These are phyloP conservation scores for Colletotrichum tofieldiae DNA, from an alignment of 2,329 filamentous ascomycete genomes.

Conservation along the genomic window DNA sequence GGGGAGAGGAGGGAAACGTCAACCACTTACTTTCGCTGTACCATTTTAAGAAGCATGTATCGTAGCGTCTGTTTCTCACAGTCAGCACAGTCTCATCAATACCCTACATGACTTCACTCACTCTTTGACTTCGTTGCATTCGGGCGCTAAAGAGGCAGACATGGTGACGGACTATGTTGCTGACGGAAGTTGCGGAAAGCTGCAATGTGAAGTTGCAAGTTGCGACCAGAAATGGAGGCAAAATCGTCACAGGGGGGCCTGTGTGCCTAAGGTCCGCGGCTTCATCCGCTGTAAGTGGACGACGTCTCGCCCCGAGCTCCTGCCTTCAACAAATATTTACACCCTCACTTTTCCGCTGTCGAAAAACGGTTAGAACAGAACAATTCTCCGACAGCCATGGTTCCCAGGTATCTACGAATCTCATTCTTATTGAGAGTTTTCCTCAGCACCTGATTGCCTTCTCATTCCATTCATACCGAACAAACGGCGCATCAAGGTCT, in stretches of 20 bases:
- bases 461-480: background rate
- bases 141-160: conserved; percentile 94
- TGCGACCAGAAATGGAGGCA: conserved; percentile 29
- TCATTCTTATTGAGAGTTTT: background rate
- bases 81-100: background rate
- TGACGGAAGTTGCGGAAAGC: conserved; percentile 17
- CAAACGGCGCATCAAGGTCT: background rate
- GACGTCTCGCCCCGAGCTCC: background rate
- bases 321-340: background rate
- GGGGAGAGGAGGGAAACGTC: background rate
- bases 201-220: conserved; percentile 22
- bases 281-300: conserved; percentile 33
- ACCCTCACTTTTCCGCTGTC: background rate
- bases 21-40: conserved; percentile 91
- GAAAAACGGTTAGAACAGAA: background rate
- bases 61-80: conserved; percentile 79
- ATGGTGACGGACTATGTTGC: conserved; percentile 62
- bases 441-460: background rate
- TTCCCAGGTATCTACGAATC: background rate
- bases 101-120: conserved; percentile 60
- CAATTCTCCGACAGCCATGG: no score
- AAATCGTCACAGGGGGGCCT: conserved; percentile 24
- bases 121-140: conserved; percentile 98
- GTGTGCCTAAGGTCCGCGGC: conserved; percentile 28
- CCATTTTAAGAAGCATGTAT: conserved; percentile 98